A percentile compares a stretch with the other conserved stretches of the same genome.
phyloP scores from a whole-genome alignment of 345 rosid genomes.

The Microcos paniculata region DNA sequence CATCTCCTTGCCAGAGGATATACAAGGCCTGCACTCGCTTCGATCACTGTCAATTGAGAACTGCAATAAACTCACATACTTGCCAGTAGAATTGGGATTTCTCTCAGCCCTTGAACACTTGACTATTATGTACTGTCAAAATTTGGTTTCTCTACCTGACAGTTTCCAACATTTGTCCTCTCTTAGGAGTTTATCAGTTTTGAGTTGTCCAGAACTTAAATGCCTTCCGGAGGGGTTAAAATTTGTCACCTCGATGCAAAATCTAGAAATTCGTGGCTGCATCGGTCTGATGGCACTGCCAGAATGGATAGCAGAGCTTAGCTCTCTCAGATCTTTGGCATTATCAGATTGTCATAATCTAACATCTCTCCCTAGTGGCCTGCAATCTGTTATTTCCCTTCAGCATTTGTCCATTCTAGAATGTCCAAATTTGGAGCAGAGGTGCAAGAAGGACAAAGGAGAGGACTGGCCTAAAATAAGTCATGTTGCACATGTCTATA shows the following conservation, averaged over 20 bases:
- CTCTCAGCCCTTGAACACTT: constrained; percentile 15
- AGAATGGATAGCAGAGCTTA: constrained; percentile 13
- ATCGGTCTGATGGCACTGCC: constrained; percentile 5
- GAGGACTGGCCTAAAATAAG: constrained; percentile 17
- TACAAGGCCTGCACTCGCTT: constrained; percentile 16
- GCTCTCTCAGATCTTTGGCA: constrained; percentile 18
- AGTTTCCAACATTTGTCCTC: not conserved
- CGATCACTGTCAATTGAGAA: constrained; percentile 16
- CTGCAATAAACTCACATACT: constrained; percentile 17
- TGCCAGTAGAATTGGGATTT: constrained; percentile 8
- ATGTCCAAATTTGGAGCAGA: constrained; percentile 19
- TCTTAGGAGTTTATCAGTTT: constrained; percentile 12
- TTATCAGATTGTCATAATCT: constrained; percentile 20
- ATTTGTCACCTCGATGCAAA: constrained; percentile 7
- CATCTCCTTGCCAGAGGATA: not conserved
- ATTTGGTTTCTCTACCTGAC: constrained; percentile 8
- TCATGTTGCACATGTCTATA: constrained; percentile 1
- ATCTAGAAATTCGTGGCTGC: constrained; percentile 19
- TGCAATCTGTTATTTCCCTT: not conserved
- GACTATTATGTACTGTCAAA: constrained; percentile 26
- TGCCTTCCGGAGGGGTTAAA: constrained; percentile 13
- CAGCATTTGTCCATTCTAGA: constrained; percentile 20
- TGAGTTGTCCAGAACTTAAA: constrained; percentile 20
- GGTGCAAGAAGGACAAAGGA: constrained; percentile 8
- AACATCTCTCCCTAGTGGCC: constrained; percentile 17